Evolutionary conservation across 768 basidiomycete genomes (phyloP), one percentile per base, ranked within the genome.

Genomic region (Mycena amicta): DNA sequence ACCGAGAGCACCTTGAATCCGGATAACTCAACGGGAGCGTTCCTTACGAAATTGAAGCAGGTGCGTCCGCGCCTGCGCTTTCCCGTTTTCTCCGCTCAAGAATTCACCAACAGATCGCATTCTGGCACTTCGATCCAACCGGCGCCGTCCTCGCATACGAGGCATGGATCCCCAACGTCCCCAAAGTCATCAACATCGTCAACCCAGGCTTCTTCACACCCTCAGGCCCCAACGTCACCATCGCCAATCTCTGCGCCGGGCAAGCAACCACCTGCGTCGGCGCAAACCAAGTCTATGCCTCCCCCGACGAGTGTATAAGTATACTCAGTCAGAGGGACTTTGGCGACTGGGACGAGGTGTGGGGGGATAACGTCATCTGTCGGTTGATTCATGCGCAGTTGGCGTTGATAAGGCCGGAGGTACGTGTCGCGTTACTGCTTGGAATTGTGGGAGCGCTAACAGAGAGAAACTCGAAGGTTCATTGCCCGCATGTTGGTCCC

Each of bases 351-450:
- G 56, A 57, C 50, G 56, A 57, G 31, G 23, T 46, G 47, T 56
- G 55, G 55, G 55, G 55, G 3, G 55, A 56, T 40, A 56, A 56
- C 27, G 56, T 41, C 22, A 5, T 31, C 3, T 56, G 55, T 29
- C 55, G 55, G 3, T n/a, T 15, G n/a, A 55, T 55, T n/a, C 53
- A 55, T 47, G 26, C 30, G 11, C 2, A 29, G 2, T 27, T 55
- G 43, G 26, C 53, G 18, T 16, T 18, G 20, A 8, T 56, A 6
- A 5, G 55, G 12, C 55, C 55, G 4, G 55, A 49, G 45, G 55
- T 56, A 29, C 2, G 55, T 50, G 20, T 23, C 15, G 12, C 8
- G n/a, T n/a, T n/a, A n/a, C n/a, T n/a, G 31, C 15, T 45, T 16
- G 43, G 22, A 45, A 6, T 45, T n/a, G n/a, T 11, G n/a, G 12